These are phyloP conservation scores for Detonula confervacea DNA, from an alignment of 352 stramenopile species.

Conservation along the genomic window DNA sequence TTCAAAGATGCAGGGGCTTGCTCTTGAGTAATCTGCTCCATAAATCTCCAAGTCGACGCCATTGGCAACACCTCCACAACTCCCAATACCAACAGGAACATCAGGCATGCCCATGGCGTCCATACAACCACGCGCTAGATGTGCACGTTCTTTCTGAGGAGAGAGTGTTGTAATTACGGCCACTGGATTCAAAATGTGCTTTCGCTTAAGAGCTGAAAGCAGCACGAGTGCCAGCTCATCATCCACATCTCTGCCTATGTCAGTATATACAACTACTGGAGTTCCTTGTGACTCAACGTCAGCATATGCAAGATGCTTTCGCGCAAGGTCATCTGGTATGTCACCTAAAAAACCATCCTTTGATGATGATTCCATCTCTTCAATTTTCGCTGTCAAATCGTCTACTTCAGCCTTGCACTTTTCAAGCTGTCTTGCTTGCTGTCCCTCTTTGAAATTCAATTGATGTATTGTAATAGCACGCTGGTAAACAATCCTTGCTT, in stretches of 20 bases:
- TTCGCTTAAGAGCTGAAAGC: slow-evolving; percentile 50
- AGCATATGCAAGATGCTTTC: slow-evolving; percentile 18
- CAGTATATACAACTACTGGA: slow-evolving; percentile 63
- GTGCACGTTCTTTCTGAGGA: slow-evolving; percentile 44
- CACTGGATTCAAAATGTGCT: slow-evolving; percentile 62
- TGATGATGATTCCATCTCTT: slow-evolving; percentile 24
- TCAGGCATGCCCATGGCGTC: slow-evolving; percentile 65
- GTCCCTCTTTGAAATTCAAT: slow-evolving; percentile 63
- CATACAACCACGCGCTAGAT: slow-evolving; percentile 56
- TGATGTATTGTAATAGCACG: slow-evolving; percentile 61
- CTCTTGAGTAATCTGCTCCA: slow-evolving; percentile 54
- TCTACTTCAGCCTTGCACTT: slow-evolving; percentile 53
- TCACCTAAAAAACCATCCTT: slow-evolving; percentile 22
- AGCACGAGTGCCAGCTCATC: slow-evolving; percentile 62
- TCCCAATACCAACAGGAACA: slow-evolving; percentile 62
- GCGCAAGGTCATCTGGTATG: slow-evolving; percentile 7
- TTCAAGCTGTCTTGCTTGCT: slow-evolving; percentile 60
- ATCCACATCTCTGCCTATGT: slow-evolving; percentile 66
- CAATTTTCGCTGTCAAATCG: slow-evolving; percentile 52
- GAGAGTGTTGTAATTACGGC: slow-evolving; percentile 58
- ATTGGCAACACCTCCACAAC: slow-evolving; percentile 41
- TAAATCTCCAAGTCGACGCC: slow-evolving; percentile 59
- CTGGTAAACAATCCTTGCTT: slow-evolving; percentile 52
- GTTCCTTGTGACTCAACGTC: slow-evolving; percentile 56
- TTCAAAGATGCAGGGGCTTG: slow-evolving; percentile 61